These are phyloP conservation scores for Salicornia ramosissima DNA, from an alignment of 148 eudicot genomes.

Conservation along the genomic window DNA sequence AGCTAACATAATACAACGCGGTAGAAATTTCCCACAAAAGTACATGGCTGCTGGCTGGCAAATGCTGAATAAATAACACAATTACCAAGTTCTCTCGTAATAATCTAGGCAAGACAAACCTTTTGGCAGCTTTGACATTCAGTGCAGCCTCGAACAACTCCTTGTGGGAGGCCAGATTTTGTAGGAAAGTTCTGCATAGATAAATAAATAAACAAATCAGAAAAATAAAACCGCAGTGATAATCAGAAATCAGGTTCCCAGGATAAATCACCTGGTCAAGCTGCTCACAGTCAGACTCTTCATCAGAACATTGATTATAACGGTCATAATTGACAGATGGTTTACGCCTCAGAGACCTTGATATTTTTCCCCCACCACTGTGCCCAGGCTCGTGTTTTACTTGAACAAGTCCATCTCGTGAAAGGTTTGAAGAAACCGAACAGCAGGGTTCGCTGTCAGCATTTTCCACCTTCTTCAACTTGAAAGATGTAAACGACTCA, in stretches of 20 bases:
- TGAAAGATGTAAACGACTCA: conserved; percentile 62
- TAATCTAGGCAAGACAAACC: conserved; percentile 38
- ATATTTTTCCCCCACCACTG: conserved; percentile 40
- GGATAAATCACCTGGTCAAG: conserved; percentile 34
- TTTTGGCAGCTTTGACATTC: conserved; percentile 78
- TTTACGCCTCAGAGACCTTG: conserved; percentile 52
- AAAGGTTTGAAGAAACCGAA: conserved; percentile 49
- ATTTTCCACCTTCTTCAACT: conserved; percentile 50
- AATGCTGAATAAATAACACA: neutral
- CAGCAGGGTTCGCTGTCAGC: conserved; percentile 38
- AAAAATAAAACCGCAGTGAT: neutral
- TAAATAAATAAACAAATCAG: neutral
- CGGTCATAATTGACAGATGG: conserved; percentile 47
- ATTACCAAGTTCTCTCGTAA: neutral
- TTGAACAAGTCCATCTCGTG: conserved; percentile 38
- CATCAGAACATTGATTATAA: conserved; percentile 46
- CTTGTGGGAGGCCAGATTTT: conserved; percentile 62
- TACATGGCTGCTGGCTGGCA: neutral
- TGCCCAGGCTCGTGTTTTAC: conserved; percentile 34
- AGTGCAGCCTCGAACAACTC: conserved; percentile 85
- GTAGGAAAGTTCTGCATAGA: conserved; percentile 45
- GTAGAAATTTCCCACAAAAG: neutral
- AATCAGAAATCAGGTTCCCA: neutral
- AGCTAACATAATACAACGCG: too few relatives aligned
- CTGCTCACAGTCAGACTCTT: conserved; percentile 64